These are phyloP conservation scores for Chaetomium sp. DNA, from an alignment of 2,329 filamentous ascomycete genomes.

Conservation along the genomic window DNA sequence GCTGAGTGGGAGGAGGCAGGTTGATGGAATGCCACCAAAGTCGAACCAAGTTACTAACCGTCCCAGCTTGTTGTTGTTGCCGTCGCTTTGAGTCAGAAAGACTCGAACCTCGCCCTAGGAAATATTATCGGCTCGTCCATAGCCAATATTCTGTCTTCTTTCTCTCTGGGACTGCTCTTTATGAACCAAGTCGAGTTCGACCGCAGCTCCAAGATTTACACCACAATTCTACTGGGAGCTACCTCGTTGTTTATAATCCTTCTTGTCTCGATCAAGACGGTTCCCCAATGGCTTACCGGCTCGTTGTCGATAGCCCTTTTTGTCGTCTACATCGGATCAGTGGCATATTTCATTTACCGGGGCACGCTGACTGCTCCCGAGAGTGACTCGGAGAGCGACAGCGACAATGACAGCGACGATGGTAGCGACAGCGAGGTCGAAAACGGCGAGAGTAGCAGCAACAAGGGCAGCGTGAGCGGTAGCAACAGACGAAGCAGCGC, in stretches of 20 bases:
- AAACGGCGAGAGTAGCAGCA: not conserved
- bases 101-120: slow-evolving; percentile 51
- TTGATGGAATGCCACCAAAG: not conserved
- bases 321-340: slow-evolving; percentile 47
- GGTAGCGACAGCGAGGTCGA: not conserved
- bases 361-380: slow-evolving; percentile 47
- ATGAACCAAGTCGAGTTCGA: slow-evolving; percentile 45
- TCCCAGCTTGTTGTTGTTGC: slow-evolving; percentile 51
- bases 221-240: slow-evolving; percentile 44
- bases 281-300: slow-evolving; percentile 42
- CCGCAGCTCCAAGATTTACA: slow-evolving; percentile 50
- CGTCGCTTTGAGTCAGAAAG: slow-evolving; percentile 48
- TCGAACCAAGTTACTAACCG: not conserved
- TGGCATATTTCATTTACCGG: slow-evolving; percentile 49
- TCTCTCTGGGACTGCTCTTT: slow-evolving; percentile 53
- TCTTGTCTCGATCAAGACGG: slow-evolving; percentile 37
- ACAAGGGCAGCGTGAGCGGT: not conserved
- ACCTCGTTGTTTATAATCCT: slow-evolving; percentile 46
- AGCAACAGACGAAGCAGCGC: not conserved
- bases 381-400: slow-evolving; percentile 44
- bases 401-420: slow-evolving; percentile 7
- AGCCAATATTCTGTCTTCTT: slow-evolving; percentile 57
- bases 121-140: slow-evolving; percentile 55
- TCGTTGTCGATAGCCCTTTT: slow-evolving; percentile 47
- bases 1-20: slow-evolving; percentile 57